Conservation (phyloP, 1,284 basidiomycete genomes). For the Marasmius sp. region DNA sequence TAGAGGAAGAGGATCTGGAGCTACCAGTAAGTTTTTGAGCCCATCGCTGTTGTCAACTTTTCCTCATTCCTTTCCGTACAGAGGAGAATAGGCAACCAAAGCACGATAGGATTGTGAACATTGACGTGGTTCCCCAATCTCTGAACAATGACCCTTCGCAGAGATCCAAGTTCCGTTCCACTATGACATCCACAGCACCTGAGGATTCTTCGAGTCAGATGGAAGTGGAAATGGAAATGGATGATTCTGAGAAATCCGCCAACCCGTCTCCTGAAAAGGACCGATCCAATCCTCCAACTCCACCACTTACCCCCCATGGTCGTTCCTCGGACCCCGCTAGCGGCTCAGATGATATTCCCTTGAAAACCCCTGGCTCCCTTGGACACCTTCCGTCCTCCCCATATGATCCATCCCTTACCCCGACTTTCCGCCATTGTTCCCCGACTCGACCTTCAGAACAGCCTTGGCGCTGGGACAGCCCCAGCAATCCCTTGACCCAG, state of each 20-base stretch:
- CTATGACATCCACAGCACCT: neutral
- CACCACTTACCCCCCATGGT: constrained; percentile 40
- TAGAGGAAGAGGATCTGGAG: constrained; percentile 62
- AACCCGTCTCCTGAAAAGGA: neutral
- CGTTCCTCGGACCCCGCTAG: constrained; percentile 29
- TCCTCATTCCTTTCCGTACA: constrained; percentile 21
- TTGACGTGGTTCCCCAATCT: constrained; percentile 38
- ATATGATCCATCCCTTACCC: constrained; percentile 69
- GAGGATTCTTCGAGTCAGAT: neutral
- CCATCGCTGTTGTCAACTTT: neutral
- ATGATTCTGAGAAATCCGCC: no score
- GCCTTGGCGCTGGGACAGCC: constrained; percentile 74
- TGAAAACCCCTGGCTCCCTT: constrained; percentile 25
- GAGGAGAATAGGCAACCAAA: constrained; percentile 43
- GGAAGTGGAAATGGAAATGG: no score
- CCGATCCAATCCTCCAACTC: constrained; percentile 22
- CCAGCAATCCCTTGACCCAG: constrained; percentile 64
- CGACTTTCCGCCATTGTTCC: constrained; percentile 73
- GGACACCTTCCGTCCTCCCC: constrained; percentile 58
- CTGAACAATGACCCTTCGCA: constrained; percentile 31
- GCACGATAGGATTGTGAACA: constrained; percentile 40
- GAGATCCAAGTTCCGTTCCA: constrained; percentile 40
- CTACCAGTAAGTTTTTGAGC: neutral
- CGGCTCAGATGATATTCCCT: constrained; percentile 18
- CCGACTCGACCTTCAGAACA: constrained; percentile 68